These are phyloP conservation scores for Pisolithus marmoratus DNA, from an alignment of 768 basidiomycete species.

Conservation along the genomic window DNA sequence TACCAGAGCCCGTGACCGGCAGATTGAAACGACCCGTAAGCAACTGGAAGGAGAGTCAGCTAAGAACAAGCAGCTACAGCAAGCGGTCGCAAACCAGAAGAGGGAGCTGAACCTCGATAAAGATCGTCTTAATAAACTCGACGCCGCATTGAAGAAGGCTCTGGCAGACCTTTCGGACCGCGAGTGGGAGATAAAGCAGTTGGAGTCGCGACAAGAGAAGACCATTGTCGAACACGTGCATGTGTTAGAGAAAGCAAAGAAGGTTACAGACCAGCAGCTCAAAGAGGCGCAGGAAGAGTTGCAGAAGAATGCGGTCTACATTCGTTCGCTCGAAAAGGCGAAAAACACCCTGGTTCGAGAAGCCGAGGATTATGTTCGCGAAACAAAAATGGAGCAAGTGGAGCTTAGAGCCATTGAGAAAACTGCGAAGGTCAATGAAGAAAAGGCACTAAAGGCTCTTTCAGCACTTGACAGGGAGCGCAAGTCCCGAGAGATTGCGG, in stretches of 20 bases:
- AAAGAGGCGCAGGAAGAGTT: conserved; percentile 76
- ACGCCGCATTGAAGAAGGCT: conserved; percentile 76
- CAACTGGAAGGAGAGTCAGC: conserved; percentile 70
- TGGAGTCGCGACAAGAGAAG: conserved; percentile 88
- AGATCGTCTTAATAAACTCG: conserved; percentile 64
- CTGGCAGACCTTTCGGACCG: conserved; percentile 73
- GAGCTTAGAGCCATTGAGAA: conserved; percentile 69
- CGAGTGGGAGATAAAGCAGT: conserved; percentile 82
- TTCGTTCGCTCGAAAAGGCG: conserved; percentile 83
- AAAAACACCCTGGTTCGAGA: conserved; percentile 70
- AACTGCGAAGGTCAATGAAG: conserved; percentile 54
- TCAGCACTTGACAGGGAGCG: conserved; percentile 64
- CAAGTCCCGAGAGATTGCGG: conserved; percentile 57
- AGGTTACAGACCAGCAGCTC: conserved; percentile 87
- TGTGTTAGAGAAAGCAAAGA: conserved; percentile 93
- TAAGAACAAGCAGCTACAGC: conserved; percentile 73
- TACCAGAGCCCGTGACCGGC: conserved; percentile 64
- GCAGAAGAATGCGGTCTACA: conserved; percentile 64
- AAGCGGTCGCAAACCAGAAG: conserved; percentile 54
- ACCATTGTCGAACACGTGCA: conserved; percentile 98
- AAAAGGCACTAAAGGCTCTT: conserved; percentile 48
- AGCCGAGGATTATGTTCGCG: conserved; percentile 73
- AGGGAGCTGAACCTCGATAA: conserved; percentile 63
- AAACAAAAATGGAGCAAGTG: conserved; percentile 64
- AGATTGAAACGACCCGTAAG: conserved; percentile 63